Base-by-base conservation (phyloP, 179 eudicot species). In the Nepenthes alata region DNA sequence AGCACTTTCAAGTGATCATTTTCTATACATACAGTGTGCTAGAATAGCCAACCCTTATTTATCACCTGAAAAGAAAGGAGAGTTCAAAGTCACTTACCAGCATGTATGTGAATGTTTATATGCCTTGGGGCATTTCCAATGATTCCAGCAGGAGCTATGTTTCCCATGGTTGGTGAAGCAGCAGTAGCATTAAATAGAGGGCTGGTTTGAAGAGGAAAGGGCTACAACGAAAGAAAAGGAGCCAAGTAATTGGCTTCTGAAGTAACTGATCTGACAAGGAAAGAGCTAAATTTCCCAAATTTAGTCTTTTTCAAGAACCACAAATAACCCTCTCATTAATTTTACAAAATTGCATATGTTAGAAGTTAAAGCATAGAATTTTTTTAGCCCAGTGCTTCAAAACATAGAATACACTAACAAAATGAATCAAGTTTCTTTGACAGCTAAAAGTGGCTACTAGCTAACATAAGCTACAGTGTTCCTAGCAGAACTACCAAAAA, bases 91-190 rank as follows among this genome's bases (percentile, higher is more conserved):
- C 66, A 5, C 81, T 68, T 74, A 91, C 96, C 96, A 53, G 98
- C 81, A 75, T 89, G 96, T 70, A 91, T 84, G 74, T 89, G 98
- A 59, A 91, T 86, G 64, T 86, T 89, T 47, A 91, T 73, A 65
- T 86, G 72, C 72, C 98, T 84, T 51, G 95, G 85, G 55, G 77
- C 72, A 58, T 69, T 70, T 53, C 91, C 89, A 67, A 72, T 59
- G 37, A 78, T 67, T 36, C 87, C 96, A 77, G 75, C 67, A 67
- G 95, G 83, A 67, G 85, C 88, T 36, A 76, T 44, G 45, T 67
- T 65, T 39, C 78, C 83, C 4, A 78, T 58, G 71, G 69, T 83
- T 47, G 83, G 16, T 39, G 85, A 60, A 61, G 63, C 66, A 63
- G 74, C 62, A 66, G 82, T 70, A 65, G 83, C 62, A 61, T 79